A percentile compares a stretch with the other conserved stretches of the same genome.
Conservation (phyloP, 768 basidiomycete genomes). For the Termitomyces sp. region DNA sequence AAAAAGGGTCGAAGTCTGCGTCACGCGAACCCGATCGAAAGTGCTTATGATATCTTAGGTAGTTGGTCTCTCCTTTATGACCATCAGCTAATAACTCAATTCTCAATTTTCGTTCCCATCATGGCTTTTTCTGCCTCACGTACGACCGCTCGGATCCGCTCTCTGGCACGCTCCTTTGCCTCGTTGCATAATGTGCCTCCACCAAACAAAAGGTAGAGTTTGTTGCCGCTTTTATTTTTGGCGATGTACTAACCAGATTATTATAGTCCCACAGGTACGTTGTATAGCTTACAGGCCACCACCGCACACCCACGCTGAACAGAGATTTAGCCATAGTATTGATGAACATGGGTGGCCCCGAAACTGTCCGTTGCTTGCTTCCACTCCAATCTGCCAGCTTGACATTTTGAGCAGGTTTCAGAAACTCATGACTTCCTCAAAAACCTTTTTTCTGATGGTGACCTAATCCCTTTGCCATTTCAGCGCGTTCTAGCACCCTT, state of each 20-base stretch:
- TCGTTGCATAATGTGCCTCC: conserved; percentile 35
- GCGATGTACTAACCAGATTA: conserved; percentile 8
- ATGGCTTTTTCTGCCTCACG: conserved; percentile 13
- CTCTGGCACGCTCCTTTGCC: conserved; percentile 37
- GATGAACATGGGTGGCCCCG: conserved; percentile 99
- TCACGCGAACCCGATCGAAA: not conserved
- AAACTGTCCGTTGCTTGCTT: conserved; percentile 54
- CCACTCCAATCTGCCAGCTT: conserved; percentile 2
- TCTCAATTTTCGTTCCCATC: not conserved
- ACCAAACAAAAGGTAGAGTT: conserved; percentile 38
- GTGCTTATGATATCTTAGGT: not conserved
- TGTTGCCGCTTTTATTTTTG: conserved; percentile 10
- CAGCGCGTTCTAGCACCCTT: conserved; percentile 82
- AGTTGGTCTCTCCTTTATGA: not conserved
- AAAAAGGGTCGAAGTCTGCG: not conserved
- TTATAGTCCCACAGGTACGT: conserved; percentile 57
- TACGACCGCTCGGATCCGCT: conserved; percentile 16
- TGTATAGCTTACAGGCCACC: not conserved
- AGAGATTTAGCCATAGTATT: conserved; percentile 71
- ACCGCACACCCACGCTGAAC: conserved; percentile 13
- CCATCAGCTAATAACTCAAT: not conserved
- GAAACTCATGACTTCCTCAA: conserved; percentile 93
- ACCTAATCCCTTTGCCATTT: conserved; percentile 94
- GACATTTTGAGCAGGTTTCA: conserved; percentile 52
- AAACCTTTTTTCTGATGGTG: conserved; percentile 86